phyloP scores from a whole-genome alignment of 202 grass and related monocot species.

The Carex arenaria region DNA sequence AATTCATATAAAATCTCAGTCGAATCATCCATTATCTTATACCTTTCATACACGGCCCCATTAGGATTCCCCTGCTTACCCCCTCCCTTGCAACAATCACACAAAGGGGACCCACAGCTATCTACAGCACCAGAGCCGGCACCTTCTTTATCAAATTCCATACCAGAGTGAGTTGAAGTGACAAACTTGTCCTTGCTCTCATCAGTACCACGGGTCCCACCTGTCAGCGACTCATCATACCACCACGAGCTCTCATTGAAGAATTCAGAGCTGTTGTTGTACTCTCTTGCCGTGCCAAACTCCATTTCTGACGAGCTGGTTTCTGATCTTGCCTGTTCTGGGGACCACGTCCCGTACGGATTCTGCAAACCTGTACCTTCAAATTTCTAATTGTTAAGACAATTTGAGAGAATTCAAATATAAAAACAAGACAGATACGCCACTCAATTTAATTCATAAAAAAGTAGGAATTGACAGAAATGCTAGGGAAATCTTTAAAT shows the following conservation, averaged over 20 bases:
- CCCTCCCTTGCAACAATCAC: conserved; percentile 54
- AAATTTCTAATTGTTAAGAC: not conserved
- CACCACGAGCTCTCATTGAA: conserved; percentile 70
- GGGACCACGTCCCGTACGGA: conserved; percentile 74
- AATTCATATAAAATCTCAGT: conserved; percentile 76
- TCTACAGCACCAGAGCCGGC: conserved; percentile 51
- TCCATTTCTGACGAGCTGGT: conserved; percentile 76
- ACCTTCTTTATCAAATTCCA: conserved; percentile 5
- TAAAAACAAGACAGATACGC: not conserved
- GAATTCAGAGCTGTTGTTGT: conserved; percentile 57
- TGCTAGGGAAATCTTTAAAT: not conserved
- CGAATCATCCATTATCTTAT: conserved; percentile 88
- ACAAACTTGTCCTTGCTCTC: conserved; percentile 86
- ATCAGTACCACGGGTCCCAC: conserved; percentile 11
- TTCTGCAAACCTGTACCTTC: conserved; percentile 47
- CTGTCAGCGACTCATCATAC: conserved; percentile 59
- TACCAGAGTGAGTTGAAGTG: conserved; percentile 28
- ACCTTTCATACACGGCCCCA: conserved; percentile 67
- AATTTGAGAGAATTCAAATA: not conserved
- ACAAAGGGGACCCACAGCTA: conserved; percentile 59
- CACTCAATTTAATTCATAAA: not conserved
- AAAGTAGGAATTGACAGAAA: not conserved
- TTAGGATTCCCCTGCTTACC: conserved; percentile 45
- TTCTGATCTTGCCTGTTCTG: conserved; percentile 38
- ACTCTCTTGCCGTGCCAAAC: conserved; percentile 75